Conservation (phyloP, 768 basidiomycete species). For the Xerocomellus dryophilus region DNA sequence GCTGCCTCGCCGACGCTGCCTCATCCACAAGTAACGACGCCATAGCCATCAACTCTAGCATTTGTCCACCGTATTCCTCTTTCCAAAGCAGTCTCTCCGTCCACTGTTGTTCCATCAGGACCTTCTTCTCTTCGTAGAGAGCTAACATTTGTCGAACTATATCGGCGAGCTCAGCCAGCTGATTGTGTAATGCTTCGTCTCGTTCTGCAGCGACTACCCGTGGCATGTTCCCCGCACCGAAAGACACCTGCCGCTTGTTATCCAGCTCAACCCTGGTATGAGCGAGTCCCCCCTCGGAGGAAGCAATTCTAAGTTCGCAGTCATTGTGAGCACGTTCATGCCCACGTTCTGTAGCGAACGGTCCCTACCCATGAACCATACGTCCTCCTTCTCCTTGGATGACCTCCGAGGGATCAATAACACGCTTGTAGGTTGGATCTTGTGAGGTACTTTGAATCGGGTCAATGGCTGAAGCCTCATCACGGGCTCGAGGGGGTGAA, state of each 20-base stretch:
- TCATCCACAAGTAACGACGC: conserved; percentile 46
- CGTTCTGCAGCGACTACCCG: conserved; percentile 57
- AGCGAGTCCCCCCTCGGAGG: conserved; percentile 46
- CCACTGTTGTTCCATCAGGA: conserved; percentile 53
- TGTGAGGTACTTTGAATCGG: conserved; percentile 37
- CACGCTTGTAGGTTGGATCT: conserved; percentile 50
- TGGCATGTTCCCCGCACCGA: conserved; percentile 55
- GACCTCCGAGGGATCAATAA: conserved; percentile 43
- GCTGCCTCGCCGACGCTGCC: too few species aligned
- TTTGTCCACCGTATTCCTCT: conserved; percentile 49
- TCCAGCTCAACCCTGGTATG: conserved; percentile 58
- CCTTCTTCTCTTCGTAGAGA: conserved; percentile 52
- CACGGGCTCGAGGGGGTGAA: conserved; percentile 3
- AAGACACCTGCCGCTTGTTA: conserved; percentile 51
- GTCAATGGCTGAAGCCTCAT: conserved; percentile 28
- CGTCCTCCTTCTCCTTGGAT: background rate
- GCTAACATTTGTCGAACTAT: conserved; percentile 60
- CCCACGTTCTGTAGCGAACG: background rate
- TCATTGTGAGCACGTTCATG: background rate
- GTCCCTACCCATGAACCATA: background rate
- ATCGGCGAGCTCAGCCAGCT: conserved; percentile 62
- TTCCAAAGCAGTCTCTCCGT: conserved; percentile 53
- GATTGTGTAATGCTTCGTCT: conserved; percentile 51
- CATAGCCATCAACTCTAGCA: conserved; percentile 54
- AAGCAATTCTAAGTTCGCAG: too few species aligned